Conservation (phyloP, 2,329 filamentous ascomycete species). For the Colletotrichum euphorbiae region DNA sequence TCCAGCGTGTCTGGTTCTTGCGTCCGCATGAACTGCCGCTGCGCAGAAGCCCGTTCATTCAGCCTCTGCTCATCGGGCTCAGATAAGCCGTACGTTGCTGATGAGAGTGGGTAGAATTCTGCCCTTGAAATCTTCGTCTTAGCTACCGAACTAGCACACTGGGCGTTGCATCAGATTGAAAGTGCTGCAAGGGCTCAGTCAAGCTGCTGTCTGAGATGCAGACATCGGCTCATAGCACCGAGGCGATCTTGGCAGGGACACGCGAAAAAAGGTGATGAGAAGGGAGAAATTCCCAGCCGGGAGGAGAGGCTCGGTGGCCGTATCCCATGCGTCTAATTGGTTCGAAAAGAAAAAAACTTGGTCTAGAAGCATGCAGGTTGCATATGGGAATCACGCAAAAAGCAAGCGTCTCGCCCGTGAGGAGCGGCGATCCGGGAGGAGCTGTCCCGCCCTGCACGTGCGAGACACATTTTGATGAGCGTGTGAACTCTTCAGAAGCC, state of each 20-base stretch:
- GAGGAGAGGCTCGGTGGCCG: constrained; percentile 1
- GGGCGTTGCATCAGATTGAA: constrained; percentile 30
- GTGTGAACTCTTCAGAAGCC: constrained; percentile 31
- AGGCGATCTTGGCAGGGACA: constrained; percentile 28
- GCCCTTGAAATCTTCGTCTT: constrained; percentile 4
- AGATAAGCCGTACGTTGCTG: constrained; percentile 8
- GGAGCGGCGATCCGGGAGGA: neutral
- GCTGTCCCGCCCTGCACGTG: constrained; percentile 17
- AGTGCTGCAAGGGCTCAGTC: constrained; percentile 31
- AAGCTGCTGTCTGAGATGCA: constrained; percentile 31
- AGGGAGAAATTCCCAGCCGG: constrained; percentile 24
- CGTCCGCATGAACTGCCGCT: constrained; percentile 7
- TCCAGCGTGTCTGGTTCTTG: constrained; percentile 14
- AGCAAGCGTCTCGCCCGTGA: constrained; percentile 24
- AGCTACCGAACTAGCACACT: constrained; percentile 8
- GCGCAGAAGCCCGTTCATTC: constrained; percentile 22
- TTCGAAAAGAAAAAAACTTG: constrained; percentile 18
- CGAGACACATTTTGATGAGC: constrained; percentile 32
- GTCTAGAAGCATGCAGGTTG: constrained; percentile 24
- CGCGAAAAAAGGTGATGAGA: neutral
- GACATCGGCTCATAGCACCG: constrained; percentile 23
- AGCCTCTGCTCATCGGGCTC: neutral
- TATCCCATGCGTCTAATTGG: constrained; percentile 12
- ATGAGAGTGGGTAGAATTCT: neutral
- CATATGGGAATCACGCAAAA: constrained; percentile 20